Base-by-base conservation (phyloP, 2,329 filamentous ascomycete genomes). In the Lasiodiplodia citricola region DNA sequence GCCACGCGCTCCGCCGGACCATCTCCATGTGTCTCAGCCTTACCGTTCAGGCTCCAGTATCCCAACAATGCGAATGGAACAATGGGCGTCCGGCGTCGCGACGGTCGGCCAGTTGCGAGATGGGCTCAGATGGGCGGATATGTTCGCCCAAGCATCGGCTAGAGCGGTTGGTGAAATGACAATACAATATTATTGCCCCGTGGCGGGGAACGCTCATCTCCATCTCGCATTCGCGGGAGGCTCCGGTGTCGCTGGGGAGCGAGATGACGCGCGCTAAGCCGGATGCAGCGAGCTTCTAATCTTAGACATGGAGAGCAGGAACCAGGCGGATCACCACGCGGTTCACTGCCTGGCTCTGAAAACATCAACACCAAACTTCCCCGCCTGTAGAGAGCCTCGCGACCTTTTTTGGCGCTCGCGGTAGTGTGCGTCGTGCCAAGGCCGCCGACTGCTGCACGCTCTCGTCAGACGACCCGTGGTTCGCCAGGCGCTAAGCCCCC, bases 1-100 rank as follows among this genome's bases (percentile, higher is more conserved):
- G 18, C 28, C 28, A 38, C 28, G n/a, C 60, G 60, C 60, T 64
- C 38, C 60, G 47, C 60, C 60, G 60, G 41, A 35, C 23, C 28
- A 64, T 64, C 44, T 18, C 60, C 28, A 23, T 25, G 60, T 64
- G 60, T 64, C 60, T 64, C 60, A 64, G 60, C 60, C 60, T 64
- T 63, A 63, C 58, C 58, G n/a, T 7, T 35, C 6, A 16, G 44
- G 44, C 44, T 18, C 21, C 8, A 10, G 21, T 8, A n/a, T 11
- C n/a, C 44, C 18, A 10, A 16, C 44, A 47, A 8, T n/a, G 44
- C 44, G 14, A n/a, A 47, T 18, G 41, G 7, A n/a, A 47, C 54
- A 21, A 38, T 11, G 8, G 25, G 5, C 28, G 5, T 10, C 25
- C 14, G 6, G 14, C 16, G 18, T 13, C 21, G 44, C 31, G 21